phyloP scores from a whole-genome alignment of 768 basidiomycete genomes.

The Lactarius akahatsu region DNA sequence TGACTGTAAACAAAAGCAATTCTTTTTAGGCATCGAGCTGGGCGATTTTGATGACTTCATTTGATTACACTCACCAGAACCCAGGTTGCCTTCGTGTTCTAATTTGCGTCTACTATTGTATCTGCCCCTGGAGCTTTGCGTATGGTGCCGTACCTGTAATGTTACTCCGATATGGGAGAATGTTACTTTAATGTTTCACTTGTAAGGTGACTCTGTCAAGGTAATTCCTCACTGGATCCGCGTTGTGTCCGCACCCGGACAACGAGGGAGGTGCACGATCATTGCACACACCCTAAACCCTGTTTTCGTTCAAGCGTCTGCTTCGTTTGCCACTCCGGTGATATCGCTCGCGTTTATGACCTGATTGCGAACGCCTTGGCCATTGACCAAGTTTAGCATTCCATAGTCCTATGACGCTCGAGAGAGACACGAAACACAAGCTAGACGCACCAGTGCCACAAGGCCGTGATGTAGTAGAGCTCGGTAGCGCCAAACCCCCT shows the following conservation, averaged over 20 bases:
- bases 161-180: neutral
- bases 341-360: neutral
- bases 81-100: neutral
- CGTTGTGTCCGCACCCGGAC: slow-evolving; percentile 17
- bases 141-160: neutral
- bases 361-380: neutral
- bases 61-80: slow-evolving; percentile 7
- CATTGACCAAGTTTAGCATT: neutral
- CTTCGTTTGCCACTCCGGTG: no score
- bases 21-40: slow-evolving; percentile 61
- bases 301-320: neutral
- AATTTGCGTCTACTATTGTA: slow-evolving; percentile 7
- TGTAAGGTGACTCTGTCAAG: neutral
- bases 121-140: neutral
- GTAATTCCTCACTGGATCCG: neutral
- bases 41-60: slow-evolving; percentile 47
- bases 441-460: neutral
- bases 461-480: neutral
- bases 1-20: slow-evolving; percentile 34
- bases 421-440: neutral
- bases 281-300: neutral
- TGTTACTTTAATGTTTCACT: neutral
- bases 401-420: neutral
- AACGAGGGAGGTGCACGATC: slow-evolving; percentile 14
- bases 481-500: neutral